These are phyloP conservation scores for Fusarium sp. DNA, from an alignment of 2,329 filamentous ascomycete species.

Conservation along the genomic window DNA sequence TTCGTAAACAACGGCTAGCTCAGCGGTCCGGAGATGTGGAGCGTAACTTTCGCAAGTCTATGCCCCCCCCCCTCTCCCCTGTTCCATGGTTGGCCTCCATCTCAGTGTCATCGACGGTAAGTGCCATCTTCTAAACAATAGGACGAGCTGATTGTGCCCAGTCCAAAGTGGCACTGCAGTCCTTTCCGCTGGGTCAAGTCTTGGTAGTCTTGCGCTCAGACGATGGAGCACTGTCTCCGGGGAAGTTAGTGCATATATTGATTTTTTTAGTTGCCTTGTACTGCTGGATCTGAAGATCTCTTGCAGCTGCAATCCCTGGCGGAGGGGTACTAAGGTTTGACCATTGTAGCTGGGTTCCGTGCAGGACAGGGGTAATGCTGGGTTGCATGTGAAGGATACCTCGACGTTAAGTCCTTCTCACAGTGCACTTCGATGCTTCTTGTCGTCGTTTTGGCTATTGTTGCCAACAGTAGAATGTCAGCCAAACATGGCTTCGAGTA, in stretches of 20 bases:
- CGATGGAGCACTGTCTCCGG: constrained; percentile 38
- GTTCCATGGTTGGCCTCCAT: not conserved
- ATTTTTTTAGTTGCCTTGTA: constrained; percentile 20
- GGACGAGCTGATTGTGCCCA: constrained; percentile 5
- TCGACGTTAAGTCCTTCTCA: constrained; percentile 26
- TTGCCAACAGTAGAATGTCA: constrained; percentile 16
- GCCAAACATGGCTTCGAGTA: constrained; percentile 15
- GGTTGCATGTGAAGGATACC: constrained; percentile 13
- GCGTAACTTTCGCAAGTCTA: not conserved
- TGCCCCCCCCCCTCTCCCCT: too few species aligned
- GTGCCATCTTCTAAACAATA: not conserved
- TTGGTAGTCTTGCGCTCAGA: not conserved
- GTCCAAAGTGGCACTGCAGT: constrained; percentile 9
- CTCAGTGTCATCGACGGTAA: constrained; percentile 13
- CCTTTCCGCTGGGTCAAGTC: not conserved
- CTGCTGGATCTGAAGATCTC: constrained; percentile 42
- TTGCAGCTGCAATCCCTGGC: constrained; percentile 27
- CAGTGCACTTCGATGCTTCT: constrained; percentile 27
- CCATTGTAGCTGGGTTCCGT: constrained; percentile 4
- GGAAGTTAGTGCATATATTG: constrained; percentile 21
- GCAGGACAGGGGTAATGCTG: constrained; percentile 20
- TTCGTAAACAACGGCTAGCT: not conserved
- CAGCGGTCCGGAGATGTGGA: not conserved
- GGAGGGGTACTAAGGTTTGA: constrained; percentile 35
- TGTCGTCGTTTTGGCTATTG: not conserved